phyloP scores from a whole-genome alignment of 148 eudicot species.

The Simmondsia chinensis region DNA sequence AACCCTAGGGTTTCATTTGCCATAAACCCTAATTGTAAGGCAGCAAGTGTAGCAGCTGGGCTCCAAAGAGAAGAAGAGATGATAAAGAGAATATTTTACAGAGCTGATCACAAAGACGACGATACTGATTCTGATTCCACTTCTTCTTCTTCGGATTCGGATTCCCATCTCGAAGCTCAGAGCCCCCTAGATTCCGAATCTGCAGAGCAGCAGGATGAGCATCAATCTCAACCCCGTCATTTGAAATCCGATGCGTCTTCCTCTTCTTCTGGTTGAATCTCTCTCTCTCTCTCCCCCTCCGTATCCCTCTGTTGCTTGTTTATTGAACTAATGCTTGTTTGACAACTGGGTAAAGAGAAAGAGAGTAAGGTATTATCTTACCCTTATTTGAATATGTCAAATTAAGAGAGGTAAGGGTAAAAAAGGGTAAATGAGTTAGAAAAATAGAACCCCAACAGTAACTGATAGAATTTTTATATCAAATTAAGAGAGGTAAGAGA shows the following conservation, averaged over 20 bases:
- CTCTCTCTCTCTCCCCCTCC: background rate
- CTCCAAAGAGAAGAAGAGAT: constrained; percentile 21
- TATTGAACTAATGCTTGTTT: background rate
- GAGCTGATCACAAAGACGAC: constrained; percentile 50
- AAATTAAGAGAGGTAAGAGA: too few species aligned
- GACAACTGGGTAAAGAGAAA: too few species aligned
- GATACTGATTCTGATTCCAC: constrained; percentile 49
- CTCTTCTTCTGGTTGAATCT: constrained; percentile 46
- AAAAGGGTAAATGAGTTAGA: too few species aligned
- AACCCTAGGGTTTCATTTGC: too few species aligned
- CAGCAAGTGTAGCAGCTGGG: too few species aligned
- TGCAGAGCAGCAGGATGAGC: constrained; percentile 12
- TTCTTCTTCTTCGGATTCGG: constrained; percentile 58
- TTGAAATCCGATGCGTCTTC: constrained; percentile 19
- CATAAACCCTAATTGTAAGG: too few species aligned
- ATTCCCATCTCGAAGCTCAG: constrained; percentile 53
- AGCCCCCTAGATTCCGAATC: constrained; percentile 27
- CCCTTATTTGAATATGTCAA: too few species aligned
- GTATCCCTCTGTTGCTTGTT: background rate
- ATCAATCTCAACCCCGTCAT: background rate
- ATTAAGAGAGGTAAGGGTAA: too few species aligned
- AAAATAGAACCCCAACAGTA: too few species aligned
- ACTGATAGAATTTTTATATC: too few species aligned
- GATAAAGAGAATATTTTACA: constrained; percentile 84
- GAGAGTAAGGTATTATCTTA: too few species aligned